Evolutionary conservation across 352 stramenopile genomes (phyloP).

Genomic region (Globisporangium splendens): DNA sequence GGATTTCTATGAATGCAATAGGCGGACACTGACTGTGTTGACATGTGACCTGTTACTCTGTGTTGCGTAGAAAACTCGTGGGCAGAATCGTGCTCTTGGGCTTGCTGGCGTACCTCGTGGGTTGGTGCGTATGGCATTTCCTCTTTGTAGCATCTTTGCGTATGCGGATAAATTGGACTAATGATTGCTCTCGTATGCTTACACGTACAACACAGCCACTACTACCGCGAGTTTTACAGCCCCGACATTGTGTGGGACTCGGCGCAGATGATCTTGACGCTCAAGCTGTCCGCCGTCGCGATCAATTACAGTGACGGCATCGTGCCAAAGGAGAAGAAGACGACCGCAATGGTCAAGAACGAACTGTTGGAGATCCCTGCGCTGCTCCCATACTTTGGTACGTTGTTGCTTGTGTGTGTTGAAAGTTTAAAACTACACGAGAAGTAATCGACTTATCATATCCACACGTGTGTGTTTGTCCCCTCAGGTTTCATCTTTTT

Average conservation of each 20-base stretch:
- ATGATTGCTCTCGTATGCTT: no score
- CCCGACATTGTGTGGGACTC: conserved; percentile 81
- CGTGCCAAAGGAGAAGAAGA: conserved; percentile 74
- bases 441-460: not conserved
- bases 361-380: conserved; percentile 55
- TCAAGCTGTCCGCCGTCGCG: conserved; percentile 77
- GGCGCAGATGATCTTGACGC: conserved; percentile 84
- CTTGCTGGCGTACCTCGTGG: conserved; percentile 68
- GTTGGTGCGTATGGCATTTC: conserved; percentile 27
- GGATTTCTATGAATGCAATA: not conserved
- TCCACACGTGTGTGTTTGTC: not conserved
- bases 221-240: conserved; percentile 81
- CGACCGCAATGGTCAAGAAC: conserved; percentile 68
- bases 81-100: conserved; percentile 59
- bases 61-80: conserved; percentile 44
- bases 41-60: conserved; percentile 6
- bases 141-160: not conserved
- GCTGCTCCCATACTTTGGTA: conserved; percentile 75
- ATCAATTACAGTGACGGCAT: conserved; percentile 82
- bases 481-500: conserved; percentile 80
- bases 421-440: not conserved
- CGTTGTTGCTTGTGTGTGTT: not conserved
- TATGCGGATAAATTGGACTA: not conserved
- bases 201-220: conserved; percentile 41
- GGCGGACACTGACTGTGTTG: not conserved